Percentiles rank a stretch among this genome's conserved stretches.
Conservation (phyloP, 768 basidiomycete species). For the Rhizopogon sp. region DNA sequence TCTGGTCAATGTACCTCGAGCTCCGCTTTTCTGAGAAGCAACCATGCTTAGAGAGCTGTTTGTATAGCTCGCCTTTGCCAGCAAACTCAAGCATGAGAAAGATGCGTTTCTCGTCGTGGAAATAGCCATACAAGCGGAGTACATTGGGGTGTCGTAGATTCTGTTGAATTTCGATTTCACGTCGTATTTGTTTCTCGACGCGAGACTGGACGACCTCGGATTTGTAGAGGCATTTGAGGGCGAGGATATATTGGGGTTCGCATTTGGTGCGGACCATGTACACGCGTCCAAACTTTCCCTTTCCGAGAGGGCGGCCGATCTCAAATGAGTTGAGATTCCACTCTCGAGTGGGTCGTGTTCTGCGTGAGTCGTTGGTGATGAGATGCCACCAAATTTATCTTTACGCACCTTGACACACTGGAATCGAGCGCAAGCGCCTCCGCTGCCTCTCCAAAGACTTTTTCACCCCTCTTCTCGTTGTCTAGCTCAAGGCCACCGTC, state of each 20-base stretch:
- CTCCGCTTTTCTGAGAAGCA: constrained; percentile 86
- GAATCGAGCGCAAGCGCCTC: constrained; percentile 83
- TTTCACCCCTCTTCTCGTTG: constrained; percentile 72
- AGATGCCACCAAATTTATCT: not conserved
- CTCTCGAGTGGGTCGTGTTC: constrained; percentile 71
- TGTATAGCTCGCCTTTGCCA: constrained; percentile 95
- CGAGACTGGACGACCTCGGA: constrained; percentile 87
- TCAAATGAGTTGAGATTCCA: constrained; percentile 87
- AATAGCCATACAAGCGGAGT: constrained; percentile 92
- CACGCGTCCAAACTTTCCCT: constrained; percentile 97
- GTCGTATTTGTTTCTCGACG: constrained; percentile 94
- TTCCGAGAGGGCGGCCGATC: constrained; percentile 94
- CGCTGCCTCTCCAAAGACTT: constrained; percentile 72
- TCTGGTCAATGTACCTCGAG: constrained; percentile 91
- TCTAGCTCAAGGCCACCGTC: constrained; percentile 97
- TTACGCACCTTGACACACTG: constrained; percentile 56
- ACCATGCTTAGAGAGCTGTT: constrained; percentile 83
- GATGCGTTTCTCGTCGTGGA: constrained; percentile 96
- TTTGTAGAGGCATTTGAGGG: constrained; percentile 96
- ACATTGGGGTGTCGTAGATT: constrained; percentile 95
- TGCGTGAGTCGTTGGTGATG: constrained; percentile 21
- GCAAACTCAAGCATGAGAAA: constrained; percentile 99
- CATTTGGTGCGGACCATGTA: constrained; percentile 96
- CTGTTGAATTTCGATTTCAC: constrained; percentile 98
- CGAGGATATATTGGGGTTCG: constrained; percentile 88